phyloP scores from a whole-genome alignment of 139 green algal genomes.

The Chlamydomonas incerta region DNA sequence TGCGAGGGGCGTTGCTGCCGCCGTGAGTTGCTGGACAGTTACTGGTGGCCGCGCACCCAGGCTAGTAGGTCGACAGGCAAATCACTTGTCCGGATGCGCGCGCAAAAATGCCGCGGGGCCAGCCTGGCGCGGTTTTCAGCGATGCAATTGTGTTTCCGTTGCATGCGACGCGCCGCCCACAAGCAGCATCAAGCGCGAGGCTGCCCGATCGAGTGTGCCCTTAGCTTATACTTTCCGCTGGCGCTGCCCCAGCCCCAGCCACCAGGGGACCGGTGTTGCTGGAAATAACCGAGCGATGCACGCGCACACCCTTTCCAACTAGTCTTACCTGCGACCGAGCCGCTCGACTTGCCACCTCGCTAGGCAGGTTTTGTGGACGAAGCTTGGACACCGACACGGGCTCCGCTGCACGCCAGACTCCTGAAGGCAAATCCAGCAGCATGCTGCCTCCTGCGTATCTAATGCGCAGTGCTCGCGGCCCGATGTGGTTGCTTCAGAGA shows the following conservation, averaged over 20 bases:
- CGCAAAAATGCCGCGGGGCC: too few species aligned
- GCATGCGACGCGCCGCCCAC: not conserved
- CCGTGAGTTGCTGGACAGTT: not conserved
- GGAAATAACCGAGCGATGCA: not conserved
- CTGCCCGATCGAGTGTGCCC: too few species aligned
- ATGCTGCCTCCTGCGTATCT: not conserved
- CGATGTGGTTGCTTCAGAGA: not conserved
- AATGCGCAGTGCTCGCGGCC: not conserved
- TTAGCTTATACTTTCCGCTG: too few species aligned
- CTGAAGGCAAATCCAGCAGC: constrained; percentile 29
- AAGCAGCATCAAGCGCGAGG: not conserved
- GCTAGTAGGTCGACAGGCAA: too few species aligned
- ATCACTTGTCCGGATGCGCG: too few species aligned
- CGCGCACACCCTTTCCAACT: too few species aligned
- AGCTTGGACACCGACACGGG: not conserved
- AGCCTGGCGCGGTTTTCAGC: too few species aligned
- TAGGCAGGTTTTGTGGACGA: not conserved
- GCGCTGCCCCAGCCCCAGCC: too few species aligned
- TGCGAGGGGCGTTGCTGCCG: not conserved
- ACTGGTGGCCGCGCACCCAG: too few species aligned
- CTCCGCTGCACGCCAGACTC: not conserved
- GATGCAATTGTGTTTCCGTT: too few species aligned
- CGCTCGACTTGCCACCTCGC: constrained; percentile 13
- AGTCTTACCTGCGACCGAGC: not conserved
- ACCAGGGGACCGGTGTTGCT: not conserved